Base-by-base conservation (phyloP, 768 basidiomycete genomes). In the Lentinula sp. region DNA sequence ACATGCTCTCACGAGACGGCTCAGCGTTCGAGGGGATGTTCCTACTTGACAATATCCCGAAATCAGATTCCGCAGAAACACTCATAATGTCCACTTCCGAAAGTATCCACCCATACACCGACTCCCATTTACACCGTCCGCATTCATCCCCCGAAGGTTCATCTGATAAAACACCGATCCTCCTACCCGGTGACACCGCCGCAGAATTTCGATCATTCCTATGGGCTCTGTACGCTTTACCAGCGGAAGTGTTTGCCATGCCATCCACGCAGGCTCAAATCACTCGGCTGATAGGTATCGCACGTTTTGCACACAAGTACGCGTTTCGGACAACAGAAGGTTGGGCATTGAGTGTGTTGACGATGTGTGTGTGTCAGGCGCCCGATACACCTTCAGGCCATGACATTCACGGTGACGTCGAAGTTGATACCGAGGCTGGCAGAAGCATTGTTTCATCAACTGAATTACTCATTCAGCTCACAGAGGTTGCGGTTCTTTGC, bases 241-340 rank as follows among this genome's bases (percentile, higher is more conserved):
- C 81, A 3, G 74, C 75, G 13, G 80, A 82, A 35, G 75, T 75
- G 60, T 63, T 71, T 13, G 76, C 76, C 4, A 75, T 75, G 70
- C 66, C 75, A 11, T 64, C 69, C 34, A 37, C 59, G 1, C 74
- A 78, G 40, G 73, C 74, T 37, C 76, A 78, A 62, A 73, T 74
- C 60, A 66, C 73, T 13, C 79, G 74, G 61, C 67, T 84, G 52
- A 74, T 78, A 48, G 73, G 78, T 61, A 78, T 82, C 59, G 76
- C 80, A 21, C 78, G 78, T 15, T 78, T 84, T 62, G 76, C 83
- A 2, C 80, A 84, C 71, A 84, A 84, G 61, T 84, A 84, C 66
- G 78, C 82, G 53, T 84, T 84, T 67, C 72, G 73, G 21, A 76
- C 75, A 13, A 78, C 78, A 49, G 82, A 84, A 68, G 66, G 61